Evolutionary conservation across 2,329 filamentous ascomycete species (phyloP).

Genomic region (Fusarium falciforme): DNA sequence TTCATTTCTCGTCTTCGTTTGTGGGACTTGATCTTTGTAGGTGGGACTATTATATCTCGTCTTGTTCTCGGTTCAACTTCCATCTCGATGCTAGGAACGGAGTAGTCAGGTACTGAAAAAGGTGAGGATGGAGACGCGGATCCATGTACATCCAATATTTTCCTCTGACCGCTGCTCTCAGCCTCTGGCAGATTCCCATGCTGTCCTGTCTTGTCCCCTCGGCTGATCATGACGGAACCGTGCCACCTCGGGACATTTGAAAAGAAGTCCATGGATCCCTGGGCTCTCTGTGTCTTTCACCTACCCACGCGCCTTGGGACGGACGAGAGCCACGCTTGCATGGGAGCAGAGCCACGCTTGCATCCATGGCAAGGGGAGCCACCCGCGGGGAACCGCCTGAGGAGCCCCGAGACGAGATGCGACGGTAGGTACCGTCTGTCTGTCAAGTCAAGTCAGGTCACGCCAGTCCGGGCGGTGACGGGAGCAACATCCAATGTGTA

Average conservation of each 20-base stretch:
- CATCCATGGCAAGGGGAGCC: conserved; percentile 20
- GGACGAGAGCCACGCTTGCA: neutral
- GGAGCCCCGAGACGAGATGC: conserved; percentile 38
- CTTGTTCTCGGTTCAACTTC: conserved; percentile 17
- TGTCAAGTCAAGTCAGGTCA: neutral
- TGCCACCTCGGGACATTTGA: conserved; percentile 27
- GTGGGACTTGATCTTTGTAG: neutral
- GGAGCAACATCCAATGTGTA: neutral
- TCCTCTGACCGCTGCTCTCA: neutral
- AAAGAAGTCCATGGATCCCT: neutral
- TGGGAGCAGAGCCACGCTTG: neutral
- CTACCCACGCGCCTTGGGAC: neutral
- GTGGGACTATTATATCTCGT: neutral
- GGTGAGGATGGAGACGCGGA: neutral
- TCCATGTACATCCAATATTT: neutral
- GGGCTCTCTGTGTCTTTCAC: neutral
- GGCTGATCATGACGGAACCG: conserved; percentile 41
- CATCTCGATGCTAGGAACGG: conserved; percentile 18
- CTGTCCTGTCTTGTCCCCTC: conserved; percentile 28
- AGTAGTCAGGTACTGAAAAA: neutral
- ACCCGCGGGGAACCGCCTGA: conserved; percentile 37
- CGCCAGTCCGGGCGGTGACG: conserved; percentile 9
- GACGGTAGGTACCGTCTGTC: conserved; percentile 1
- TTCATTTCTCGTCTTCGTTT: conserved; percentile 2
- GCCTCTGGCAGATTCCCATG: conserved; percentile 1